Evolutionary conservation across 306 rosid species (phyloP).

Genomic region (Parietaria judaica): DNA sequence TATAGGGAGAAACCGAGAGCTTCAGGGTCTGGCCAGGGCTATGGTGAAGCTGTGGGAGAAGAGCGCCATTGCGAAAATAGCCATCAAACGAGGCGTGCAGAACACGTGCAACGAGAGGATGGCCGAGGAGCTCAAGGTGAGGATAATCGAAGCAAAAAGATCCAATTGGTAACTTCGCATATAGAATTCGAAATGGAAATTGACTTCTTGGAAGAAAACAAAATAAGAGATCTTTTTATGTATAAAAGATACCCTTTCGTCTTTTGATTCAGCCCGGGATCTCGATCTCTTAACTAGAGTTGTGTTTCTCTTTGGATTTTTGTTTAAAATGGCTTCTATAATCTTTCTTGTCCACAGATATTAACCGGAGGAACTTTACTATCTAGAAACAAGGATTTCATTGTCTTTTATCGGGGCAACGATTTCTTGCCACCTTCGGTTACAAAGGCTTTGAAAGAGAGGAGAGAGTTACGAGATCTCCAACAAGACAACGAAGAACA

Average conservation of each 20-base stretch:
- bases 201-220: too few species aligned
- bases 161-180: too few species aligned
- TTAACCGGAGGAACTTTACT: conserved; percentile 84
- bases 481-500: conserved; percentile 77
- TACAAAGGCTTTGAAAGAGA: conserved; percentile 50
- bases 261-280: too few species aligned
- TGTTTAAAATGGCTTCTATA: conserved; percentile 14
- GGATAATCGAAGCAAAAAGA: conserved; percentile 15
- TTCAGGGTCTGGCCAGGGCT: conserved; percentile 88
- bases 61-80: conserved; percentile 79
- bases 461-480: conserved; percentile 44
- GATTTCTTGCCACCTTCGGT: conserved; percentile 77
- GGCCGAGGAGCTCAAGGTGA: conserved; percentile 91
- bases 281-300: too few species aligned
- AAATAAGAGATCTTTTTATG: too few species aligned
- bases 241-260: too few species aligned
- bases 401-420: conserved; percentile 81
- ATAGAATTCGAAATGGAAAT: too few species aligned
- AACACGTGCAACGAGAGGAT: conserved; percentile 73
- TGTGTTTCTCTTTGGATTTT: too few species aligned
- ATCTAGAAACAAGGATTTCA: conserved; percentile 90
- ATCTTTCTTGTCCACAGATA: conserved; percentile 43
- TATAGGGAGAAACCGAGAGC: conserved; percentile 80
- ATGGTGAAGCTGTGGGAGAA: conserved; percentile 84
- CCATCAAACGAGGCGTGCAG: conserved; percentile 92